Evolutionary conservation across 768 basidiomycete species (phyloP).

Genomic region (Leccinum fibrillosum): DNA sequence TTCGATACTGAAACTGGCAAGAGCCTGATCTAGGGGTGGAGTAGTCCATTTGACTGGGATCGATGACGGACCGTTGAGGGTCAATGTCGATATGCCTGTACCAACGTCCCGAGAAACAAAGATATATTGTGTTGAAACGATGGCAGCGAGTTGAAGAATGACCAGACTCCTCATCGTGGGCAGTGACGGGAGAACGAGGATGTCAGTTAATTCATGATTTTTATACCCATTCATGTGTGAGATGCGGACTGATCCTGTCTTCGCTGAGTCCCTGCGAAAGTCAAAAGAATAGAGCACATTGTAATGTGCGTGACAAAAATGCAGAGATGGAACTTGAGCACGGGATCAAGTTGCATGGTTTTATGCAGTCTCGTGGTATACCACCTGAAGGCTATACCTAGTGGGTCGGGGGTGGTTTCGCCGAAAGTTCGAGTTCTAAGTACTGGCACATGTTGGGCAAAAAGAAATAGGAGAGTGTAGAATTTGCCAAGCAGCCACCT

Average conservation of each 20-base stretch:
- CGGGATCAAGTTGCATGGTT: neutral
- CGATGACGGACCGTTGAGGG: constrained; percentile 38
- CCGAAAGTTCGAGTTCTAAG: neutral
- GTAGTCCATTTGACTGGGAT: constrained; percentile 44
- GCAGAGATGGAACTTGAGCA: neutral
- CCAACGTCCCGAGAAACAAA: constrained; percentile 5
- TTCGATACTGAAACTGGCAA: constrained; percentile 55
- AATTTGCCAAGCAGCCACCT: neutral
- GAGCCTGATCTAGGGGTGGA: constrained; percentile 38
- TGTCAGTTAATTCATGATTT: neutral
- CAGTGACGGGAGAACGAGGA: neutral
- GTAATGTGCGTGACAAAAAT: neutral
- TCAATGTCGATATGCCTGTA: constrained; percentile 21
- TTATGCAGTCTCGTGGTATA: neutral
- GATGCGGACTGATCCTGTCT: constrained; percentile 3
- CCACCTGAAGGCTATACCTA: neutral
- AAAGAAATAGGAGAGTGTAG: neutral
- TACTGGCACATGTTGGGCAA: neutral
- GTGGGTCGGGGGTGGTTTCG: neutral
- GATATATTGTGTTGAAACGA: constrained; percentile 10
- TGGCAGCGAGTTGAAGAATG: neutral
- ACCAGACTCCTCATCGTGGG: constrained; percentile 9
- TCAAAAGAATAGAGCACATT: neutral
- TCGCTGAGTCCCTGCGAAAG: neutral
- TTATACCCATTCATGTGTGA: neutral